Evolutionary conservation across 2,329 filamentous ascomycete species (phyloP), one percentile per base, ranked within the genome.

Genomic region (Xylariaceae sp.): DNA sequence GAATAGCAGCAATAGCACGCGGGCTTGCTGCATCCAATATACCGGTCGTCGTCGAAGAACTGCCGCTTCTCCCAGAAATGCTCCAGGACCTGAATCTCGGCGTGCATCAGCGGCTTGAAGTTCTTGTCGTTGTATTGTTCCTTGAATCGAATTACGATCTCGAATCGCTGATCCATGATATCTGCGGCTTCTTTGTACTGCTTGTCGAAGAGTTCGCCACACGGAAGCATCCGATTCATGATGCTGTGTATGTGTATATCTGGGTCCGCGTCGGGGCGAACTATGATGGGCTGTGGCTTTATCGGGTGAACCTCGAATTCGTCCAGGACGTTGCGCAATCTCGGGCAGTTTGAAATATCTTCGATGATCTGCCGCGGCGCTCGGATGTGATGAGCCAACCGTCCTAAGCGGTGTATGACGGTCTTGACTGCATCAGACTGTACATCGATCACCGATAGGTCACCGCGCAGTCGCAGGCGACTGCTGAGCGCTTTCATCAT

Each of bases 21-120:
- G 0, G 75, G 74, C 64, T 84, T 84, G 64, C 80, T 84, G 56
- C 76, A 80, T 3, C 75, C 80, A 11, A 84, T 75, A 60, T 76
- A 83, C 3, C 68, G 66, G 54, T 83, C 79, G 4, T 67, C 51
- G 2, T 67, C 69, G 3, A 71, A 69, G 59, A 79, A 83, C 0
- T 14, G 21, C 1, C 75, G 62, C 0, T 61, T 31, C 0, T 63
- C 63, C 58, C 75, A 67, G 58, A 83, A 82, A 47, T 78, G 69
- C 34, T 84, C 78, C 1, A 83, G 65, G 3, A 81, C 66, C 50
- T 78, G 73, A 3, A 83, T 67, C 60, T 83, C 80, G 2, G 78
- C 76, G 60, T 83, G 79, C 9, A 77, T 71, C 2, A 53, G 26
- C 1, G 74, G 69, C 17, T 68, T 65, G 16, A 71, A 69, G 11